Percentiles rank a stretch among this genome's conserved stretches.
phyloP scores from a whole-genome alignment of 345 rosid species.

The Isatis tinctoria region DNA sequence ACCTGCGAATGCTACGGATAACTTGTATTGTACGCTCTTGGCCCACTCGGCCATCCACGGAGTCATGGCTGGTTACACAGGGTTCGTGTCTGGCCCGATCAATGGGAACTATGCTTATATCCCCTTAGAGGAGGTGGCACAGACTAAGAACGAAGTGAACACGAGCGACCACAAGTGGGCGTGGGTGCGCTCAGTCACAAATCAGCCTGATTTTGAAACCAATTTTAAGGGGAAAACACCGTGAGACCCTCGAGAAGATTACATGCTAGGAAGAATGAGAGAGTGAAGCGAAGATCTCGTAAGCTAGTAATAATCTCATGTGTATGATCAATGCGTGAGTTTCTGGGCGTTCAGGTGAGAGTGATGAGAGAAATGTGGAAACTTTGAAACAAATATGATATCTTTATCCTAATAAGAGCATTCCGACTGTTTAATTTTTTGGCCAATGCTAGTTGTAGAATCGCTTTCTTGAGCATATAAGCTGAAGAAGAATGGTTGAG shows the following conservation, averaged over 20 bases:
- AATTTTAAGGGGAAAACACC: neutral
- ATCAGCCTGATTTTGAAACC: slow-evolving; percentile 70
- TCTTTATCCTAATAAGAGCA: neutral
- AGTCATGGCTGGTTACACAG: slow-evolving; percentile 83
- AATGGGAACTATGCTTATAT: slow-evolving; percentile 85
- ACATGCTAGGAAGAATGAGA: slow-evolving; percentile 4
- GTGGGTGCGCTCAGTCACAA: slow-evolving; percentile 82
- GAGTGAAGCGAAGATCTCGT: slow-evolving; percentile 16
- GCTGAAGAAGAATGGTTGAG: slow-evolving; percentile 4
- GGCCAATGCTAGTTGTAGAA: neutral
- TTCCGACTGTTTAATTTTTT: neutral
- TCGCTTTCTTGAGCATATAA: neutral
- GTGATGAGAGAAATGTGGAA: neutral
- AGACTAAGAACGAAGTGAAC: slow-evolving; percentile 60
- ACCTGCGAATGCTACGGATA: slow-evolving; percentile 79
- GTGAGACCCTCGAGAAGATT: neutral
- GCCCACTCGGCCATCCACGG: slow-evolving; percentile 94
- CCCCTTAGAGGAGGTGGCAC: slow-evolving; percentile 71
- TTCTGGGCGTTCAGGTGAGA: neutral
- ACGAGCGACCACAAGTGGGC: slow-evolving; percentile 83
- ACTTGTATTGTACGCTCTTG: slow-evolving; percentile 73
- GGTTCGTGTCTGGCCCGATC: slow-evolving; percentile 80
- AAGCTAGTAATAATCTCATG: slow-evolving; percentile 5
- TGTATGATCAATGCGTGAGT: slow-evolving; percentile 1
- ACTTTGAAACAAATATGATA: neutral